Conservation (phyloP, 2,329 filamentous ascomycete species). For the Rhinocladiella similis region DNA sequence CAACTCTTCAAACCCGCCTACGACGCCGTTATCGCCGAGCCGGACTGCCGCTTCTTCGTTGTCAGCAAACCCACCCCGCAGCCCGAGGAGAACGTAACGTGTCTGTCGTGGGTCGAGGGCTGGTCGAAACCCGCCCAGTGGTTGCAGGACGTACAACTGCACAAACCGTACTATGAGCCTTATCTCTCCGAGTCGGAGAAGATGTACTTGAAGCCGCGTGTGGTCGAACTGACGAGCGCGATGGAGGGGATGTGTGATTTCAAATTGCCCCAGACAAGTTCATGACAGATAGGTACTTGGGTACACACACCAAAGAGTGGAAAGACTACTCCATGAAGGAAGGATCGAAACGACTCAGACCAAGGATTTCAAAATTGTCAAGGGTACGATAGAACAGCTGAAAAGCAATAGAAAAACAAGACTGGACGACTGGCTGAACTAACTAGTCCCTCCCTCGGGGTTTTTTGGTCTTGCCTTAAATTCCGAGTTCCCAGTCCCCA, state of each 20-base stretch:
- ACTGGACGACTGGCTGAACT: background rate
- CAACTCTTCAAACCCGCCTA: constrained; percentile 41
- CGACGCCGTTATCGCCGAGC: constrained; percentile 43
- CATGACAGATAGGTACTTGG: too few relatives aligned
- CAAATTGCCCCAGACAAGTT: constrained; percentile 21
- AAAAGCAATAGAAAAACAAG: background rate
- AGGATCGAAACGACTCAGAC: too few relatives aligned
- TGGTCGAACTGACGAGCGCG: constrained; percentile 34
- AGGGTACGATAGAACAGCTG: background rate
- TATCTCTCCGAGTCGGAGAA: constrained; percentile 42
- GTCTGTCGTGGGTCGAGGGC: constrained; percentile 43
- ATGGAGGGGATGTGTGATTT: constrained; percentile 28
- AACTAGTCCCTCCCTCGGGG: too few relatives aligned
- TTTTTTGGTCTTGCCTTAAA: too few relatives aligned
- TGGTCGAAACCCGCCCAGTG: constrained; percentile 39
- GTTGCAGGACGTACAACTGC: constrained; percentile 34
- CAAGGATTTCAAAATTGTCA: constrained; percentile 1
- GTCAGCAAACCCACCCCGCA: constrained; percentile 34
- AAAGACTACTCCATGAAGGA: too few relatives aligned
- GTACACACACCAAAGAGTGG: too few relatives aligned
- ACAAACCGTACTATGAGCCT: constrained; percentile 44
- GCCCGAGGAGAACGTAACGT: constrained; percentile 38
- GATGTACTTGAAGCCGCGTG: constrained; percentile 43
- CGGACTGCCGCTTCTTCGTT: constrained; percentile 48
- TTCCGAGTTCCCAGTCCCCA: too few relatives aligned